phyloP scores from a whole-genome alignment of 805 yeast species.

The Metschnikowia cubensis region DNA sequence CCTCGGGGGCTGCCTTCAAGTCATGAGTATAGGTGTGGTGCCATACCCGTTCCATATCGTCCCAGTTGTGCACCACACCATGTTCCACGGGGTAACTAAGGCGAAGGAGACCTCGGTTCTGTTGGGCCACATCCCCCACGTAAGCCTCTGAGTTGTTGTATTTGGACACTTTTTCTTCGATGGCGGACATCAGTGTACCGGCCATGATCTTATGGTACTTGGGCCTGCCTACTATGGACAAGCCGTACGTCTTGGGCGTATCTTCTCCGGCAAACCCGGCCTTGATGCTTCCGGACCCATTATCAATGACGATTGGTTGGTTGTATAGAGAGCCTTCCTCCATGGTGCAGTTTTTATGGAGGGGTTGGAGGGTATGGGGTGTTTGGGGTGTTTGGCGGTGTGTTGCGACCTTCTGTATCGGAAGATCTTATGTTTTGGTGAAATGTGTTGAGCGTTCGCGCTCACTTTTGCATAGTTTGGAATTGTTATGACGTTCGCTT shows the following conservation, averaged over 20 bases:
- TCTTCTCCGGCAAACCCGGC: slow-evolving; percentile 95
- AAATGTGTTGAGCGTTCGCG: too few species aligned
- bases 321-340: slow-evolving; percentile 30
- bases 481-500: too few species aligned
- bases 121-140: slow-evolving; percentile 73
- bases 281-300: slow-evolving; percentile 78
- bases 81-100: slow-evolving; percentile 71
- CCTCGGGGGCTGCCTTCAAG: slow-evolving; percentile 58
- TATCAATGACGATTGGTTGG: slow-evolving; percentile 45
- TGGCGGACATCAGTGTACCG: slow-evolving; percentile 25
- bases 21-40: slow-evolving; percentile 56
- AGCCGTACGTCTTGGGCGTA: slow-evolving; percentile 61
- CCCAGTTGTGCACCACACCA: slow-evolving; percentile 81
- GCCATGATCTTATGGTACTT: slow-evolving; percentile 84
- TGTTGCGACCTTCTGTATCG: neutral
- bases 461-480: too few species aligned
- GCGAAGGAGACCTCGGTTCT: slow-evolving; percentile 69
- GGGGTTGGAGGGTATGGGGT: too few species aligned
- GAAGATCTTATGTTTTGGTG: neutral
- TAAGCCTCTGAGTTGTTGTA: slow-evolving; percentile 46
- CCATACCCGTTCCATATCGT: slow-evolving; percentile 83
- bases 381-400: neutral
- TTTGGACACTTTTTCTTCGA: slow-evolving; percentile 15
- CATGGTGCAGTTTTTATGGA: slow-evolving; percentile 8
- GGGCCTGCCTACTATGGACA: slow-evolving; percentile 73